A percentile compares a stretch with the other conserved stretches of the same genome.
phyloP scores from a whole-genome alignment of 305 asterid species.

The Striga hermonthica region DNA sequence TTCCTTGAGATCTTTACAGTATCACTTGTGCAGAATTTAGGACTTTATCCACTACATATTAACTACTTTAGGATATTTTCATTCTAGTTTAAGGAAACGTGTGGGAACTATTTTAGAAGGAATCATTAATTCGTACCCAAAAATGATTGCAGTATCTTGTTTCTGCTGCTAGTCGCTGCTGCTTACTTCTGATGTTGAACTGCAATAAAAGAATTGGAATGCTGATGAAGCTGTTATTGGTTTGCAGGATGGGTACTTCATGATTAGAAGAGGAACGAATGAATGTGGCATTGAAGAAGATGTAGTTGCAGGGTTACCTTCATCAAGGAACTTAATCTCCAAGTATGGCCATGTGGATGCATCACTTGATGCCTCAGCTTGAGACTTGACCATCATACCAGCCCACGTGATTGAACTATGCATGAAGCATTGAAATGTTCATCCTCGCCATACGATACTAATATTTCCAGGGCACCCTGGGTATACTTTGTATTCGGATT shows the following conservation, averaged over 20 bases:
- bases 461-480: too few species aligned
- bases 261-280: slow-evolving; percentile 77
- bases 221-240: not conserved
- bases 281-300: slow-evolving; percentile 91
- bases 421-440: too few species aligned
- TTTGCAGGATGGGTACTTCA: slow-evolving; percentile 87
- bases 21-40: not conserved
- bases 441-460: too few species aligned
- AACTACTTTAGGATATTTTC: not conserved
- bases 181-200: slow-evolving; percentile 1
- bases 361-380: slow-evolving; percentile 50
- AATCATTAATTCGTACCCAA: not conserved
- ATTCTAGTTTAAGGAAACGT: not conserved
- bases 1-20: slow-evolving; percentile 18
- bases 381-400: slow-evolving; percentile 16
- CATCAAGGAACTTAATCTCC: slow-evolving; percentile 48
- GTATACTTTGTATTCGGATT: too few species aligned
- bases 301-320: slow-evolving; percentile 75
- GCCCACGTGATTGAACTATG: too few species aligned
- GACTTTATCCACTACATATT: slow-evolving; percentile 6
- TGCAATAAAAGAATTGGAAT: too few species aligned
- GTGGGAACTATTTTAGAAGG: not conserved
- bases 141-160: too few species aligned
- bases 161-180: not conserved
- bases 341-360: slow-evolving; percentile 33